A percentile compares a stretch with the other conserved stretches of the same genome.
These are phyloP conservation scores for Trichocladium uniseriatum DNA, from an alignment of 495 filamentous ascomycete species.

Conservation along the genomic window DNA sequence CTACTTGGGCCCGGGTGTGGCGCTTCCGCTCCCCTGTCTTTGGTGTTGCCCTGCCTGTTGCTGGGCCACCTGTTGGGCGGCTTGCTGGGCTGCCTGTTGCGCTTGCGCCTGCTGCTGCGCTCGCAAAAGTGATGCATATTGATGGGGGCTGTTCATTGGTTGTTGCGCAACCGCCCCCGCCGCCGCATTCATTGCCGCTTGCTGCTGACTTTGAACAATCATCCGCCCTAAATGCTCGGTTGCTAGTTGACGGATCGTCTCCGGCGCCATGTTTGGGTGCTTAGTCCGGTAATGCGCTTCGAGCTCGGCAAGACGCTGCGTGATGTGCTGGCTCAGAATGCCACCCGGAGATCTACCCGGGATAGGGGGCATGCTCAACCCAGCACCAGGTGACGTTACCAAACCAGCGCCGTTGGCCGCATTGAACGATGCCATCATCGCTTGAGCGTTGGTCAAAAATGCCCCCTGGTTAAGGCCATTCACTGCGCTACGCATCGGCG, in stretches of 20 bases:
- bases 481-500: conserved; percentile 40
- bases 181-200: conserved; percentile 30
- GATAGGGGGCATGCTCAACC: conserved; percentile 29
- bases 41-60: conserved; percentile 26
- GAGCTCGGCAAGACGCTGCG: conserved; percentile 25
- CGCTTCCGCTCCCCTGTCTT: conserved; percentile 36
- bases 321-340: conserved; percentile 18
- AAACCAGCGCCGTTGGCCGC: conserved; percentile 30
- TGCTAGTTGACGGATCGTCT: conserved; percentile 52
- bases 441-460: conserved; percentile 37
- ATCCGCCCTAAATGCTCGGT: conserved; percentile 44
- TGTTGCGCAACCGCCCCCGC: conserved; percentile 34
- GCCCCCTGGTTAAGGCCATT: conserved; percentile 43
- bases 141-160: conserved; percentile 43
- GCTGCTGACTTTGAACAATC: conserved; percentile 25
- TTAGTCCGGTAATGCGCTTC: conserved; percentile 29
- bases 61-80: conserved; percentile 15
- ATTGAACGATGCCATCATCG: conserved; percentile 37
- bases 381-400: conserved; percentile 31
- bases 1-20: conserved; percentile 28
- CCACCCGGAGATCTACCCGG: conserved; percentile 31
- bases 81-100: conserved; percentile 16
- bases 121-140: conserved; percentile 65
- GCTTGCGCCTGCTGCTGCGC: conserved; percentile 50
- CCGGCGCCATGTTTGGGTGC: conserved; percentile 48